Base-by-base conservation (phyloP, 2,329 filamentous ascomycete species). In the Graphilbum ipis-grandicollis region DNA sequence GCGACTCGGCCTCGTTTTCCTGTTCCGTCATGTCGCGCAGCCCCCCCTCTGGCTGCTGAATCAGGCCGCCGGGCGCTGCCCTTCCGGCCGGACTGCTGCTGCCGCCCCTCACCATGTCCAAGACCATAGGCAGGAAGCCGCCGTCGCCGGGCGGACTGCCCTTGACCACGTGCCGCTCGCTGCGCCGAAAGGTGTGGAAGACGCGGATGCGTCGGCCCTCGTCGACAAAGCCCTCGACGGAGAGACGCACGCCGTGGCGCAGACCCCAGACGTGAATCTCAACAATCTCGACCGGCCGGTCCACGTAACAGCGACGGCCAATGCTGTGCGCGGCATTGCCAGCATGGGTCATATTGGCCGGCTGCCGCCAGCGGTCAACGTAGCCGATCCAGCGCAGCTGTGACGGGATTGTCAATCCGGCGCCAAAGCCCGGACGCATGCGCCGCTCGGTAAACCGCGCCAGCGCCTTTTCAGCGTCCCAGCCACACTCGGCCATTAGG, bases 251-350 rank as follows among this genome's bases (percentile, higher is more conserved):
- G 0, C 88, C 86, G 47, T 86, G 76, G 33, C 83, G 65, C 35
- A 96, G 53, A 0, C 86, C 90, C 83, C 84, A 94, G 12, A 86
- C 72, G 50, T 93, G 86, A 1, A 98, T 65, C 54, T 96, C 88
- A 10, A 86, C 53, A 30, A 96, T 74, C 56, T 96, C 86, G 1
- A 94, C 68, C 34, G 77, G 71, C 15, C 81, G 65, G 50, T 96
- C 88, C 8, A 83, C 61, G 49, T 96, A 98, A n/a, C n/a, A n/a
- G n/a, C n/a, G n/a, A n/a, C n/a, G n/a, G n/a, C n/a, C n/a, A n/a
- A n/a, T n/a, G n/a, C n/a, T n/a, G n/a, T n/a, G n/a, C n/a, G n/a
- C n/a, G n/a, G n/a, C n/a, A n/a, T n/a, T n/a, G n/a, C n/a, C n/a
- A n/a, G n/a, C n/a, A n/a, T n/a, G n/a, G 37, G 68, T 66, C 56